Percentiles rank a stretch among this genome's conserved stretches.
These are phyloP conservation scores for Trypanosoma boissoni DNA, from an alignment of 208 protist species.

Conservation along the genomic window DNA sequence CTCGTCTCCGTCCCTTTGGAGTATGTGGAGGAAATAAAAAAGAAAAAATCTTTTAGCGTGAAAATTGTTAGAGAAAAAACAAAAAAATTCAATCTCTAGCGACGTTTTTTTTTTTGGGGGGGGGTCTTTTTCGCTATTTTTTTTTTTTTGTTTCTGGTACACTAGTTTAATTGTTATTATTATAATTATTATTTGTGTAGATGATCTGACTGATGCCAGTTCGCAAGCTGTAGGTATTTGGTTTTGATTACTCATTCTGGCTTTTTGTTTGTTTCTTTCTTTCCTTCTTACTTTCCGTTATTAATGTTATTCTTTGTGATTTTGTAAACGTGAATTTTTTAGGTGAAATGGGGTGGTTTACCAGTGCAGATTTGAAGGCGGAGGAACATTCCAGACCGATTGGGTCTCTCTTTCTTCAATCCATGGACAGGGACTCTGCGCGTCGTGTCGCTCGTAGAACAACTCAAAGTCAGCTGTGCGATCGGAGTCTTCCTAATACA, in stretches of 20 bases:
- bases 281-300: conserved; percentile 10
- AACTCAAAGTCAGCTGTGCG: conserved; percentile 23
- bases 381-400: conserved; percentile 44
- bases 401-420: conserved; percentile 62
- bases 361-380: conserved; percentile 38
- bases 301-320: not conserved
- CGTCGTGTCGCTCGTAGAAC: conserved; percentile 29
- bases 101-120: no score
- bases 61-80: no score
- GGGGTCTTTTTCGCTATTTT: no score
- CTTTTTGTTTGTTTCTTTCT: conserved; percentile 17
- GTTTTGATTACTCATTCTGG: no score
- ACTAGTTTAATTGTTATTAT: conserved; percentile 12
- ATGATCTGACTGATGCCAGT: not conserved
- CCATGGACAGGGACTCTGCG: conserved; percentile 52
- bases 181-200: conserved; percentile 7
- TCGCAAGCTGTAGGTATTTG: no score
- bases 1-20: conserved; percentile 20
- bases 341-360: not conserved
- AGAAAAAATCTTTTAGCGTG: not conserved
- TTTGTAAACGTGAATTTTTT: not conserved
- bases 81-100: no score
- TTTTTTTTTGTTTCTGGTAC: not conserved
- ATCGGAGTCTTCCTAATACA: conserved; percentile 59
- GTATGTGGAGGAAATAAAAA: not conserved